These are phyloP conservation scores for Gliomastix tumulicola DNA, from an alignment of 2,329 filamentous ascomycete species.

Conservation along the genomic window DNA sequence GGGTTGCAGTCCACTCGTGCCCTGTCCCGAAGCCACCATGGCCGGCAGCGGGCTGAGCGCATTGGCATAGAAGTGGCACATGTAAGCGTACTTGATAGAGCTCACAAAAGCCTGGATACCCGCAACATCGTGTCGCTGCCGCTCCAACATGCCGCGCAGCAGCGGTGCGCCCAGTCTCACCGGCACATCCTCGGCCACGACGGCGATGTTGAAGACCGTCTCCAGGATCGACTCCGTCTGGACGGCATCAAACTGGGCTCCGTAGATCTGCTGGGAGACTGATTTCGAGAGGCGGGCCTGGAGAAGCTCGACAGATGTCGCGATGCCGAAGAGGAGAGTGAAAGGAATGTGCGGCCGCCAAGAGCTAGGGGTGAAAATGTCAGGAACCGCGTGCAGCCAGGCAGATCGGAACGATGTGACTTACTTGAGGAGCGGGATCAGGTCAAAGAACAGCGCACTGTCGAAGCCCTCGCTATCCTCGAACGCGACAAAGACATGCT, in stretches of 20 bases:
- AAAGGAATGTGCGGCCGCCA: slow-evolving; percentile 76
- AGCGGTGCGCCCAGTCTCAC: slow-evolving; percentile 60
- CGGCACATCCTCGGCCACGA: slow-evolving; percentile 48
- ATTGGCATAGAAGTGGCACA: slow-evolving; percentile 82
- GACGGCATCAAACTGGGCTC: slow-evolving; percentile 70
- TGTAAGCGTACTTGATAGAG: slow-evolving; percentile 73
- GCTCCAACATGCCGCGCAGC: slow-evolving; percentile 56
- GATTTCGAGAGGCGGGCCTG: slow-evolving; percentile 66
- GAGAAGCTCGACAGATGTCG: slow-evolving; percentile 74
- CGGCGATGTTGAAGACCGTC: slow-evolving; percentile 59
- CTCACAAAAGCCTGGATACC: slow-evolving; percentile 67
- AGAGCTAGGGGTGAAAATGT: slow-evolving; percentile 22
- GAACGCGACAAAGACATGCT: slow-evolving; percentile 64
- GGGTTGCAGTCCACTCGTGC: slow-evolving; percentile 41
- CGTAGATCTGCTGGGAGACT: slow-evolving; percentile 60
- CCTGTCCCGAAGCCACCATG: slow-evolving; percentile 15
- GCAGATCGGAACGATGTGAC: slow-evolving; percentile 15
- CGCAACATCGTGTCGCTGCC: slow-evolving; percentile 71
- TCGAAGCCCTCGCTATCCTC: slow-evolving; percentile 83
- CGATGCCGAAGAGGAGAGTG: slow-evolving; percentile 70
- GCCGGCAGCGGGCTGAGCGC: slow-evolving; percentile 60
- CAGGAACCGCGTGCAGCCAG: neutral
- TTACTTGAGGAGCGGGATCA: slow-evolving; percentile 63
- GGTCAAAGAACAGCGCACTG: slow-evolving; percentile 60
- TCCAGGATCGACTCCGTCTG: slow-evolving; percentile 67